These are phyloP conservation scores for Pholiota molesta DNA, from an alignment of 768 basidiomycete genomes.

Conservation along the genomic window DNA sequence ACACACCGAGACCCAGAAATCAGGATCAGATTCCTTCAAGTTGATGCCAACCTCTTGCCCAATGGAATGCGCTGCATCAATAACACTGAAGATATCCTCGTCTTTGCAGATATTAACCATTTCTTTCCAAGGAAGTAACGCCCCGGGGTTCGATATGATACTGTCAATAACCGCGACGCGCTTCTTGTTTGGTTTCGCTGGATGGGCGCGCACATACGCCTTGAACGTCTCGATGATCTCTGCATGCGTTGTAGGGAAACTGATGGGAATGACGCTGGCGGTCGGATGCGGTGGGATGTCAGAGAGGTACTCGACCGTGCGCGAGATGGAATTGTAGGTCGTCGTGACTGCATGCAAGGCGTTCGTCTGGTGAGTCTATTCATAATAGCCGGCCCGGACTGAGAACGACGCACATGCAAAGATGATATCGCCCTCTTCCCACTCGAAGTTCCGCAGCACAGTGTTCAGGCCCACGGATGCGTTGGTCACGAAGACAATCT, in stretches of 20 bases:
- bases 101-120: conserved; percentile 67
- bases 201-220: conserved; percentile 38
- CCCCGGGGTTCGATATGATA: conserved; percentile 67
- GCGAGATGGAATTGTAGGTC: conserved; percentile 54
- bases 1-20: conserved; percentile 79
- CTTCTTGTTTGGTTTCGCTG: conserved; percentile 40
- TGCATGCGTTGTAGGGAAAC: conserved; percentile 59
- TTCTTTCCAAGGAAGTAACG: conserved; percentile 74
- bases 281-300: conserved; percentile 60
- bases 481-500: conserved; percentile 64
- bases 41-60: conserved; percentile 75
- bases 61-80: conserved; percentile 84
- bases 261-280: conserved; percentile 47
- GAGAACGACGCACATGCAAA: conserved; percentile 52
- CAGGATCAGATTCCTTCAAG: conserved; percentile 57
- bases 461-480: conserved; percentile 69
- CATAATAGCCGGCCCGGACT: not conserved
- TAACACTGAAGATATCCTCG: conserved; percentile 63
- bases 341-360: conserved; percentile 33
- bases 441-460: conserved; percentile 66
- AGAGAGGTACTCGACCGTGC: conserved; percentile 53
- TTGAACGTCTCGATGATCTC: conserved; percentile 57
- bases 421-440: conserved; percentile 69
- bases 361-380: not conserved
- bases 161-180: conserved; percentile 73